phyloP scores from a whole-genome alignment of 345 rosid species.

The Linum lewisii region DNA sequence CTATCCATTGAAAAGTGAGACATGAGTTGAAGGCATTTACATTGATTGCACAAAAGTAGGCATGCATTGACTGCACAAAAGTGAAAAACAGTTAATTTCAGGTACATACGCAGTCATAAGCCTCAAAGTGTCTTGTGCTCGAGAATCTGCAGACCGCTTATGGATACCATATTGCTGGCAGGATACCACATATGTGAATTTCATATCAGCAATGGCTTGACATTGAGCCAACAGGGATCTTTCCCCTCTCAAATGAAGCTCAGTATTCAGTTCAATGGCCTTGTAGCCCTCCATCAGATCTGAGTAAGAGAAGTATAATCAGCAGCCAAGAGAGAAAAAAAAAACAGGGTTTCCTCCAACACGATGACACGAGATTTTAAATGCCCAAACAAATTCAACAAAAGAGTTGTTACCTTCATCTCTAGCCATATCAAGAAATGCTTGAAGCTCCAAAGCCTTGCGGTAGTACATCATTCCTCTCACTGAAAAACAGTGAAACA shows the following conservation, averaged over 20 bases:
- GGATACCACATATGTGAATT: conserved; percentile 88
- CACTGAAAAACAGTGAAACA: conserved; percentile 29
- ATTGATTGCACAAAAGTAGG: not conserved
- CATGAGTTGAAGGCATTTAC: conserved; percentile 10
- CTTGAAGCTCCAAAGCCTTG: conserved; percentile 97
- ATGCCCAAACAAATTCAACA: not conserved
- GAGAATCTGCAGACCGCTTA: conserved; percentile 70
- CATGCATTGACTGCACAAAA: conserved; percentile 2
- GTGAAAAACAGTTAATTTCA: conserved; percentile 5
- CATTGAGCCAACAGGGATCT: conserved; percentile 80
- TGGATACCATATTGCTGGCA: conserved; percentile 94
- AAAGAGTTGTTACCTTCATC: conserved; percentile 54
- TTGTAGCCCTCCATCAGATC: conserved; percentile 97
- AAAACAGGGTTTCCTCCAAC: not conserved
- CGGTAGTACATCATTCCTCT: conserved; percentile 99
- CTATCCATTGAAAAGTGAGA: conserved; percentile 31
- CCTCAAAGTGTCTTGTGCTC: conserved; percentile 83
- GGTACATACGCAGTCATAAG: conserved; percentile 71
- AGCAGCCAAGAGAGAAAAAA: conserved; percentile 13
- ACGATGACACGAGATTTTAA: not conserved
- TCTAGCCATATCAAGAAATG: conserved; percentile 97
- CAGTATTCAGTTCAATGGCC: conserved; percentile 67
- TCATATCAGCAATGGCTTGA: conserved; percentile 98
- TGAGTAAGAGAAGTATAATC: conserved; percentile 27
- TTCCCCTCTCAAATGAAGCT: conserved; percentile 61